Base-by-base conservation (phyloP, 495 filamentous ascomycete genomes). In the Annulohypoxylon bovei region DNA sequence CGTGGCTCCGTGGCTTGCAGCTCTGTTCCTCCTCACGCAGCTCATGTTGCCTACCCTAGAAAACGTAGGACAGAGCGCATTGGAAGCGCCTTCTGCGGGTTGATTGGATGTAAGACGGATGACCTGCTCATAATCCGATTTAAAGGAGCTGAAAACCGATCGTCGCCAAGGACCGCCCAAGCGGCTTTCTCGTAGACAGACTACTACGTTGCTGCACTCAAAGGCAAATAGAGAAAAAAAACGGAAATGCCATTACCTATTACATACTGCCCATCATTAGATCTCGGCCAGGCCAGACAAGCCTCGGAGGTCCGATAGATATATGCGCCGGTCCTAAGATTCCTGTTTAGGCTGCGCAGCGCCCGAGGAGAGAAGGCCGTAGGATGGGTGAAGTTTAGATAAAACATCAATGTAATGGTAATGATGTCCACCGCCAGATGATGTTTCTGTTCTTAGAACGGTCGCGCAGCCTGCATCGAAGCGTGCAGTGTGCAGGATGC, bases 1-100 rank as follows among this genome's bases (percentile, higher is more conserved):
- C 56, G 65, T 60, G 54, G 62, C 54, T 65, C 65, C 65, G 70
- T 68, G 65, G 70, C 70, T 72, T 68, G 65, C 65, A 65, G 30
- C 50, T 67, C 54, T 55, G 16, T 44, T 66, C 56, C 54, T 66
- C 50, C 28, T 62, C 63, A 22, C 56, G 56, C 35, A 53, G 28
- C 28, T 62, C 63, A 22, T 49, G 56, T 37, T 58, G 28, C 70
- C 44, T 72, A 57, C 37, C 54, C 65, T 60, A 35, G 61, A 22
- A 67, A 35, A 53, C 62, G 18, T 25, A 40, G 28, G 44, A 64
- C 54, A 11, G 22, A 62, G 35, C 46, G 53, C 58, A 67, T 64
- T 20, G 39, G 39, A 42, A 63, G 47, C 20, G 47, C 37, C 46
- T 65, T 23, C 37, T 44, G 65, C n/a, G 23, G 59, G 55, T 28